Percentiles rank a stretch among this genome's conserved stretches.
These are phyloP conservation scores for Fusarium luffae DNA, from an alignment of 2,329 filamentous ascomycete genomes.

Conservation along the genomic window DNA sequence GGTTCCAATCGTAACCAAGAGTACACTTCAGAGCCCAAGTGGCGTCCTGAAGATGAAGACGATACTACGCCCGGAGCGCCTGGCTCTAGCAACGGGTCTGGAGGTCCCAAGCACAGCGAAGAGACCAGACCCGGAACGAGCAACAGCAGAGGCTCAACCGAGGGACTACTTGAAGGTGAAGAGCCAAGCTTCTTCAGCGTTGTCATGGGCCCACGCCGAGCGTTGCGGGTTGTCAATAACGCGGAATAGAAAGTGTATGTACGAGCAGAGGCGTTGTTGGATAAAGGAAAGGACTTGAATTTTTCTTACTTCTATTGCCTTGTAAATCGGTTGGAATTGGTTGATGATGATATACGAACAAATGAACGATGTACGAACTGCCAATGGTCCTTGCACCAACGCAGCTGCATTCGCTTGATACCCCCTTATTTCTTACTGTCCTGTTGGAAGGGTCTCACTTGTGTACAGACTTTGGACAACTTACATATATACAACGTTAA, in stretches of 20 bases:
- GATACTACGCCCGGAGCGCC: slow-evolving; percentile 38
- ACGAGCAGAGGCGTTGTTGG: neutral
- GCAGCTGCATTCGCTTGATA: slow-evolving; percentile 42
- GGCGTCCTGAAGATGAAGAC: slow-evolving; percentile 42
- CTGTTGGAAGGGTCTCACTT: neutral
- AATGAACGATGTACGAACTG: slow-evolving; percentile 26
- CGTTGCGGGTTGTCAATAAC: slow-evolving; percentile 74
- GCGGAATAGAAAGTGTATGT: slow-evolving; percentile 45
- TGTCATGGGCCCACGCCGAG: slow-evolving; percentile 73
- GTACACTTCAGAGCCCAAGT: slow-evolving; percentile 48
- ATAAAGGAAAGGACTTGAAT: neutral
- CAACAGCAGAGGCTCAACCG: slow-evolving; percentile 58
- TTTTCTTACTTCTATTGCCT: neutral
- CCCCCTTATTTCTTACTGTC: slow-evolving; percentile 21
- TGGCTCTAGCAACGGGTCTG: slow-evolving; percentile 40
- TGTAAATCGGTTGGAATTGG: neutral
- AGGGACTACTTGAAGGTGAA: slow-evolving; percentile 63
- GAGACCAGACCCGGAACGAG: slow-evolving; percentile 45
- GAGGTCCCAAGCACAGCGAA: slow-evolving; percentile 40
- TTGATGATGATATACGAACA: slow-evolving; percentile 27
- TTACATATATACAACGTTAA: neutral
- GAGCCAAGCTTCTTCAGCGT: slow-evolving; percentile 80
- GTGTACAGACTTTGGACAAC: neutral
- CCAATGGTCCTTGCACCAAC: neutral
- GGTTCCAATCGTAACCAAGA: slow-evolving; percentile 42